Conservation (phyloP, 345 rosid genomes). For the Populus pruinosa region DNA sequence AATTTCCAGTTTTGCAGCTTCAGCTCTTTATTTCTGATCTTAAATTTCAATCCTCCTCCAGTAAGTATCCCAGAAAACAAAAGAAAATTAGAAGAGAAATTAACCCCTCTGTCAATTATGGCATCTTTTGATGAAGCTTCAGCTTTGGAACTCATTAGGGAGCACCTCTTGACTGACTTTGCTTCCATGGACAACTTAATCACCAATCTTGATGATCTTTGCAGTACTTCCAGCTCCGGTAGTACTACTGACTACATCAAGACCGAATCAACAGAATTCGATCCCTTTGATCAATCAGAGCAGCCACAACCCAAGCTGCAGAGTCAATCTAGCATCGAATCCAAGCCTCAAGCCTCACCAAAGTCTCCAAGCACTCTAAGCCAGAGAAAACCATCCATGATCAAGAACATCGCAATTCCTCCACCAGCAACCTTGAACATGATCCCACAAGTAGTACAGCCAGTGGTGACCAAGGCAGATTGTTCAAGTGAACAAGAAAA, state of each 20-base stretch:
- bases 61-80: not conserved
- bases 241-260: not conserved
- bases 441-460: not conserved
- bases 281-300: not conserved
- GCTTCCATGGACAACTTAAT: conserved; percentile 37
- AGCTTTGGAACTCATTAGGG: conserved; percentile 53
- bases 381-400: conserved; percentile 59
- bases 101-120: conserved; percentile 1
- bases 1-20: not conserved
- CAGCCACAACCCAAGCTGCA: not conserved
- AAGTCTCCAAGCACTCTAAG: conserved; percentile 45
- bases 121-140: conserved; percentile 36
- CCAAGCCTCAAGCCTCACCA: not conserved
- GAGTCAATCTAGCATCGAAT: conserved; percentile 1
- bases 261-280: conserved; percentile 6
- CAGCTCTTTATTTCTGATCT: not conserved
- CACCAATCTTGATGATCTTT: conserved; percentile 20
- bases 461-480: not conserved
- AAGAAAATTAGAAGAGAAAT: not conserved
- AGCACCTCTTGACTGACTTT: conserved; percentile 59
- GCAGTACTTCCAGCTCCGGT: not conserved
- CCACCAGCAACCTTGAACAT: conserved; percentile 11
- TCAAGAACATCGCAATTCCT: conserved; percentile 41
- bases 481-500: conserved; percentile 25
- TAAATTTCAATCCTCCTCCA: too few species aligned